phyloP scores from a whole-genome alignment of 306 rosid species.

The Acmispon strigosus region DNA sequence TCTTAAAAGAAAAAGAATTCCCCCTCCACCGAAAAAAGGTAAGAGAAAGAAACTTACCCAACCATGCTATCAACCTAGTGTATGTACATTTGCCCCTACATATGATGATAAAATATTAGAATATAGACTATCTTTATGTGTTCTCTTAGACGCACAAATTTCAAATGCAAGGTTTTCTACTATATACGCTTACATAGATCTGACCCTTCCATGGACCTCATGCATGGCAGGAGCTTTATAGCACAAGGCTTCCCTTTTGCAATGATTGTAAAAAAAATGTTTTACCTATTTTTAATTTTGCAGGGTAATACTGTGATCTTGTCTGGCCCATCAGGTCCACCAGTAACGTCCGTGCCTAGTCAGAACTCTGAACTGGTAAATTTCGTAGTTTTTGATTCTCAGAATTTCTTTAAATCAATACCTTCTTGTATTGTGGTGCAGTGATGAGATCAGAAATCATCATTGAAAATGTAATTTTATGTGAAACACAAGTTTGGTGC shows the following conservation, averaged over 20 bases:
- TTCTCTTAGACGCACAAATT: not conserved
- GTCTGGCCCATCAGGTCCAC: constrained; percentile 98
- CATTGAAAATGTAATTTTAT: not conserved
- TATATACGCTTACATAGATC: not conserved
- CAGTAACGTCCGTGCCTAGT: constrained; percentile 85
- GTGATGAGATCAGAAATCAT: not conserved
- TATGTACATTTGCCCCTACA: not conserved
- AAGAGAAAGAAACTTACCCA: not conserved
- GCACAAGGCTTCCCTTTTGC: not conserved
- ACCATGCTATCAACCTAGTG: not conserved
- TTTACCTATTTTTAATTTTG: constrained; percentile 22
- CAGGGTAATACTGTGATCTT: constrained; percentile 95
- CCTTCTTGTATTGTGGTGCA: not conserved
- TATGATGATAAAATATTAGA: too few relatives aligned
- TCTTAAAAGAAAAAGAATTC: not conserved
- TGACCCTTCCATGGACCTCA: not conserved
- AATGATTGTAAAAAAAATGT: not conserved
- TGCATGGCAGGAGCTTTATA: not conserved
- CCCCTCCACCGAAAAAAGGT: not conserved
- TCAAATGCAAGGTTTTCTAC: too few relatives aligned
- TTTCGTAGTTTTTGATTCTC: not conserved
- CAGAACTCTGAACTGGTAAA: constrained; percentile 95
- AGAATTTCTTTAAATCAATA: not conserved
- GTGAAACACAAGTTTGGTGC: not conserved
- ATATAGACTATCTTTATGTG: constrained; percentile 3